Evolutionary conservation across 148 eudicot species (phyloP).

Genomic region (Arbutus unedo): DNA sequence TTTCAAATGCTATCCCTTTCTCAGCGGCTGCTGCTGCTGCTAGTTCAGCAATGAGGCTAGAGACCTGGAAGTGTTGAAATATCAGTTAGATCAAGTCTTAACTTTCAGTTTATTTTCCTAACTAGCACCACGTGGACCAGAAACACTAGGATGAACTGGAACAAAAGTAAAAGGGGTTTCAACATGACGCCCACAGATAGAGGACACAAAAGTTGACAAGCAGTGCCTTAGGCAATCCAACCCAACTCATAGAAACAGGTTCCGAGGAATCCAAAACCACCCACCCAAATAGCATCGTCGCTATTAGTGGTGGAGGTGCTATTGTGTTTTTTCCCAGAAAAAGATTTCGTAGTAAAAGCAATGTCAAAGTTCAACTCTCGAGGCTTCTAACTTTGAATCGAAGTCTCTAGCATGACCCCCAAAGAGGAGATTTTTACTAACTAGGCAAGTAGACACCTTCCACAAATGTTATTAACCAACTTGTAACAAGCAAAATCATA

Average conservation of each 20-base stretch:
- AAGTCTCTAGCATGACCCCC: not conserved
- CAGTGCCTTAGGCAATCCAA: not conserved
- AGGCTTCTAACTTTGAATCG: not conserved
- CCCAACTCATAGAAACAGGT: not conserved
- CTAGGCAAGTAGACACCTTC: not conserved
- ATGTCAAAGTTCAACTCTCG: not conserved
- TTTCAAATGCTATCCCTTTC: slow-evolving; percentile 72
- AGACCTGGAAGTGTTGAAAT: slow-evolving; percentile 44
- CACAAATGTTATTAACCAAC: not conserved
- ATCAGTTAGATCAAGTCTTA: not conserved
- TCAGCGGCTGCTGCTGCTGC: slow-evolving; percentile 83
- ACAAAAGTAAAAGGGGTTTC: not conserved
- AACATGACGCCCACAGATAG: not conserved
- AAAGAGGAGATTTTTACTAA: no score
- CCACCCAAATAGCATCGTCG: not conserved
- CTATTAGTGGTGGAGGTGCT: not conserved
- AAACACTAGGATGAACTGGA: not conserved
- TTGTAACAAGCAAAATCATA: not conserved
- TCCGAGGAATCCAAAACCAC: not conserved
- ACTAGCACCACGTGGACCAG: not conserved
- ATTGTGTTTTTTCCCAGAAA: not conserved
- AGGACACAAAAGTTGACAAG: not conserved
- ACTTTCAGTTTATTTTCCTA: not conserved
- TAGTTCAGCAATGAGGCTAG: slow-evolving; percentile 72
- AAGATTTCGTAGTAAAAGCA: not conserved